Evolutionary conservation across 176 grass and related monocot genomes (phyloP).

Genomic region (Oryza rufipogon): DNA sequence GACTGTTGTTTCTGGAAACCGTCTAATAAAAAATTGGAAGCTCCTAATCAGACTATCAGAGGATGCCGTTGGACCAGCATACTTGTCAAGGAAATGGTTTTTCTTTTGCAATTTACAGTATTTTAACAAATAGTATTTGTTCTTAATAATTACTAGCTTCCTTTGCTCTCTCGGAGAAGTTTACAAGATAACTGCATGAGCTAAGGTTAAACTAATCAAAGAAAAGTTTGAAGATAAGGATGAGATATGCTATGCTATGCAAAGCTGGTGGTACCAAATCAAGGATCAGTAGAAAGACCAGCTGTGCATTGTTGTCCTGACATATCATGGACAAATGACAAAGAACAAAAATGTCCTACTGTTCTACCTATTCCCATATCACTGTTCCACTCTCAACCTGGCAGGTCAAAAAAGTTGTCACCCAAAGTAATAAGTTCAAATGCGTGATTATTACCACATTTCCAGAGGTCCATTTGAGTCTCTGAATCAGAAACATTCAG

Average conservation of each 20-base stretch:
- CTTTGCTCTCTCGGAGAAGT: background rate
- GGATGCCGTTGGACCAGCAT: background rate
- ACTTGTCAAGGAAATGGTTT: background rate
- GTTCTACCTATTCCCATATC: background rate
- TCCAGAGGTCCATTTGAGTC: background rate
- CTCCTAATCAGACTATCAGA: background rate
- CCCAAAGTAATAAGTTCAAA: background rate
- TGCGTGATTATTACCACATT: background rate
- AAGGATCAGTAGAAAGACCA: background rate
- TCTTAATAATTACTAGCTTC: no score
- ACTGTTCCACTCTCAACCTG: background rate
- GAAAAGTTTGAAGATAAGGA: background rate
- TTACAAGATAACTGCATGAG: background rate
- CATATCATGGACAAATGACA: background rate
- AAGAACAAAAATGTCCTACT: background rate
- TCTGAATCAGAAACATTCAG: background rate
- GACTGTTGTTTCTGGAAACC: conserved; percentile 36
- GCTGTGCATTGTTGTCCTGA: background rate
- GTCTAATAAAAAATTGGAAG: background rate
- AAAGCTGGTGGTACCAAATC: background rate
- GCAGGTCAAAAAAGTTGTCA: background rate
- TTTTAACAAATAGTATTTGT: background rate
- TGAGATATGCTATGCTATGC: background rate
- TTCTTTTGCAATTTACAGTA: background rate
- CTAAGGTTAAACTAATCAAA: background rate